Percentiles rank a stretch among this genome's conserved stretches.
Evolutionary conservation across 2,329 filamentous ascomycete species (phyloP).

Genomic region (Colletotrichum sp.): DNA sequence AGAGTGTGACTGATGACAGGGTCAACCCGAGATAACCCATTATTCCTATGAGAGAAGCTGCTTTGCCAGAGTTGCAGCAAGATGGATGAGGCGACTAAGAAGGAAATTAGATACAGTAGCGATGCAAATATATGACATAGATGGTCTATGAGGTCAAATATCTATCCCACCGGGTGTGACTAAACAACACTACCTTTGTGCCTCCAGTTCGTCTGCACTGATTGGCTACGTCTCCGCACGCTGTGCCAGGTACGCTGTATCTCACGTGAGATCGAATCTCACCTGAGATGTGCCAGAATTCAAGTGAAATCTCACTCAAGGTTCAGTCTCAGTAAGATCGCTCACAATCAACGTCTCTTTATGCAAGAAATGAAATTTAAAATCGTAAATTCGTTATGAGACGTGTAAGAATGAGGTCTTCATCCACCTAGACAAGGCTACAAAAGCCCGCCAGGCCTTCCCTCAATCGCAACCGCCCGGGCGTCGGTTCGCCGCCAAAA

Average conservation of each 20-base stretch:
- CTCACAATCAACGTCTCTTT: not conserved
- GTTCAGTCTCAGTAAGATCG: not conserved
- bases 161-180: not conserved
- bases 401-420: not conserved
- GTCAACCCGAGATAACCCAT: not conserved
- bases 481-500: not conserved
- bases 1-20: not conserved
- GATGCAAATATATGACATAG: not conserved
- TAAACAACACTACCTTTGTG: not conserved
- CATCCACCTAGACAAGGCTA: not conserved
- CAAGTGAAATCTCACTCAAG: not conserved
- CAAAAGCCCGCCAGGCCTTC: not conserved
- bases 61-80: not conserved
- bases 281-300: not conserved
- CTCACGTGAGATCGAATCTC: not conserved
- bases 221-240: not conserved
- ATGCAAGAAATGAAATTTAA: not conserved
- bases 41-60: rapidly evolving
- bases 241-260: no score
- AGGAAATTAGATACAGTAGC: not conserved
- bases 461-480: not conserved
- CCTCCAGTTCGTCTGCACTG: not conserved
- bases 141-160: not conserved
- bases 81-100: rapidly evolving
- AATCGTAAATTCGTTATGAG: not conserved